These are phyloP conservation scores for Aspergillus sp. DNA, from an alignment of 2,329 filamentous ascomycete species.

Conservation along the genomic window DNA sequence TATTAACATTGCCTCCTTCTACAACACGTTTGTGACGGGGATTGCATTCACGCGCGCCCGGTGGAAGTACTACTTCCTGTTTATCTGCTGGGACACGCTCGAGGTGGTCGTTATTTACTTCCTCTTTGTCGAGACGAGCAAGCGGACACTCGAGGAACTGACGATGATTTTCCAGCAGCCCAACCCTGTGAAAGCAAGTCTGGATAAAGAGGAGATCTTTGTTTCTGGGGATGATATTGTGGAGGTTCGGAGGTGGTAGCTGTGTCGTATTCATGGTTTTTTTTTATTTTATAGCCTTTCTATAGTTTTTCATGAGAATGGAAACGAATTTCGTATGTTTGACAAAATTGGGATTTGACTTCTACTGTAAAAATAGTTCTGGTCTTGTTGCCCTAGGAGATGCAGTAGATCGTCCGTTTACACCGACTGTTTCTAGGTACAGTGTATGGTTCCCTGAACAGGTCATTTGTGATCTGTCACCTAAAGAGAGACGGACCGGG, in stretches of 20 bases:
- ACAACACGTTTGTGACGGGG: constrained; percentile 49
- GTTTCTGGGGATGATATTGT: constrained; percentile 8
- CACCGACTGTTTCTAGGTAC: too few species aligned
- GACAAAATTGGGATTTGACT: too few species aligned
- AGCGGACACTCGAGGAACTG: constrained; percentile 55
- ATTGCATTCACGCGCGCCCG: constrained; percentile 52
- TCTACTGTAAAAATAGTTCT: too few species aligned
- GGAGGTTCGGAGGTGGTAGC: constrained; percentile 1
- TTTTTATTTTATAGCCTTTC: too few species aligned
- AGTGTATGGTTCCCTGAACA: too few species aligned
- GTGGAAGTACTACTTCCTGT: constrained; percentile 58
- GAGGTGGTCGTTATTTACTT: constrained; percentile 46
- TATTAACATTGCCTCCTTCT: constrained; percentile 48
- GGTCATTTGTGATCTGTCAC: too few species aligned
- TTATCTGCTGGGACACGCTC: constrained; percentile 38
- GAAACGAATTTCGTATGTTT: too few species aligned
- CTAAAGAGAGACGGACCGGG: too few species aligned
- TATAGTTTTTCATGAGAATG: too few species aligned
- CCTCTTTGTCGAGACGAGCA: constrained; percentile 53
- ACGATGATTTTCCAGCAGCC: constrained; percentile 46
- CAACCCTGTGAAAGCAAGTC: constrained; percentile 43
- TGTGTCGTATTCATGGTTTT: neutral
- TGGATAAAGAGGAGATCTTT: constrained; percentile 29
- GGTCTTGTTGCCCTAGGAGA: too few species aligned
- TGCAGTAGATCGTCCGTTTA: too few species aligned